Conservation (phyloP, 202 grass and related monocot species). For the Saccharum hybrid region DNA sequence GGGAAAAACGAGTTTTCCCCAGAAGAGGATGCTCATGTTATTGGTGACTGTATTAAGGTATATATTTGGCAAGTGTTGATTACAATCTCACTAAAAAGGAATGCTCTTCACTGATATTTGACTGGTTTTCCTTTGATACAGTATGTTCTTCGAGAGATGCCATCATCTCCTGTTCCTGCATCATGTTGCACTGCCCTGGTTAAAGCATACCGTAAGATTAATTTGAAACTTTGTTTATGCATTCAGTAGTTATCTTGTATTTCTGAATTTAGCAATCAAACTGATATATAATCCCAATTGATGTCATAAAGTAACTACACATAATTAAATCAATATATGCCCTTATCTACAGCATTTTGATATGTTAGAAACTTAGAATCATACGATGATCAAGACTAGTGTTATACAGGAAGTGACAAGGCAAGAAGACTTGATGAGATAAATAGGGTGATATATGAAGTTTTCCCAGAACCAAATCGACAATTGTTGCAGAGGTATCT, state of each 20-base stretch:
- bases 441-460: slow-evolving; percentile 82
- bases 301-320: slow-evolving; percentile 37
- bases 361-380: slow-evolving; percentile 42
- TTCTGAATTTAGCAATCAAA: slow-evolving; percentile 28
- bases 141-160: slow-evolving; percentile 93
- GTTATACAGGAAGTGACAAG: slow-evolving; percentile 75
- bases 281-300: slow-evolving; percentile 10
- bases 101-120: slow-evolving; percentile 39
- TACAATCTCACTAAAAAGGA: slow-evolving; percentile 27
- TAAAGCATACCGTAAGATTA: slow-evolving; percentile 80
- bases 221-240: slow-evolving; percentile 39
- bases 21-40: slow-evolving; percentile 96
- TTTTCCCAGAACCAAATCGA: slow-evolving; percentile 92
- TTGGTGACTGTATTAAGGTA: slow-evolving; percentile 99
- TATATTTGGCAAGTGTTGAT: slow-evolving; percentile 41
- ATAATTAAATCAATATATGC: slow-evolving; percentile 36
- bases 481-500: slow-evolving; percentile 82
- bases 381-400: slow-evolving; percentile 46
- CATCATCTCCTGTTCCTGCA: slow-evolving; percentile 83
- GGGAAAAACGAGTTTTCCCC: slow-evolving; percentile 88
- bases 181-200: slow-evolving; percentile 86
- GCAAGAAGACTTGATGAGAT: slow-evolving; percentile 74
- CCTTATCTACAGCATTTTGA: slow-evolving; percentile 33
- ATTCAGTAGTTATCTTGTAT: slow-evolving; percentile 38
- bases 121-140: slow-evolving; percentile 52